Base-by-base conservation (phyloP, 192 early-diverging fungal genomes). In the Mortierella hygrophila region DNA sequence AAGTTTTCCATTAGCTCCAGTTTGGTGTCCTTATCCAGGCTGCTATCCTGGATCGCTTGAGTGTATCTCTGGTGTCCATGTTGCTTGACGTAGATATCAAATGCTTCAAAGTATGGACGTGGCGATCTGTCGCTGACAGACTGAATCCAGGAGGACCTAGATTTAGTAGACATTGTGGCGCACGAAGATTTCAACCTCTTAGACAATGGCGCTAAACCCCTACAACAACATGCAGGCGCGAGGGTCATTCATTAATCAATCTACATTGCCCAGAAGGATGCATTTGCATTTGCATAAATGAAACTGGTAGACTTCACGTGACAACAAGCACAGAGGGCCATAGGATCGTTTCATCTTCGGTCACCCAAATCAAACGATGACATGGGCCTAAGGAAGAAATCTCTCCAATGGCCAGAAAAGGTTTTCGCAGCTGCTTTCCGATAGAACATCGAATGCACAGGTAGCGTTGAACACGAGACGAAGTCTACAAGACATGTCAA, bases 41-140 rank as follows among this genome's bases (percentile, higher is more conserved):
- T 65, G 65, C 68, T 78, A 0, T 78, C 18, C 76, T 32, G 6
- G 26, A 78, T 70, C 47, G 65, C 68, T 55, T 70, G 76, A 37
- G 16, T 11, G 76, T 78, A 70, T 78, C 76, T 78, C n/a, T 74
- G 78, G 44, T 80, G 71, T 16, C 72, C 78, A 73, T 74, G 71
- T 74, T 80, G 72, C 29, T 80, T 80, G 78, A 80, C 29, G 57
- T 80, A 80, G 55, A 80, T 68, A 46, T 74, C 72, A n/a, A 74
- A 80, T 63, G 57, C 72, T 72, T 52, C 72, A 44, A 80, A 80
- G 78, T 74, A 80, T 80, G 72, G 72, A 60, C n/a, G 71, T 41
- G 78, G 35, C 35, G 35, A 35, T 35, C 35, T 35, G 35, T 35
- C 35, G 35, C 35, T 35, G 35, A 35, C 35, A 35, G 35, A 35